Percentiles rank a stretch among this genome's conserved stretches.
Conservation (phyloP, 1,139 yeast genomes). For the Pichia terricola region DNA sequence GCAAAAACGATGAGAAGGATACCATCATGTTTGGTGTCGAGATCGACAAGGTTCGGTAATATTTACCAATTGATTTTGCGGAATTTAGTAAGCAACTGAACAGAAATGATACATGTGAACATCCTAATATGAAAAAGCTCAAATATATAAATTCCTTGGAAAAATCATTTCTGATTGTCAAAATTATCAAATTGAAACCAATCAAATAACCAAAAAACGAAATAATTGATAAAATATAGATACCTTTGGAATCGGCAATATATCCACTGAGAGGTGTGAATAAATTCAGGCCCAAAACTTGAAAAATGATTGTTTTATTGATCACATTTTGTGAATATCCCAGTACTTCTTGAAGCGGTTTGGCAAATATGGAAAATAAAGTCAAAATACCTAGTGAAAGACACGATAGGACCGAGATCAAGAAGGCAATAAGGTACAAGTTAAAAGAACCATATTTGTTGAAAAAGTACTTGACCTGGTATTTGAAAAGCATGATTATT, state of each 20-base stretch:
- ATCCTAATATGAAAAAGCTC: slow-evolving; percentile 24
- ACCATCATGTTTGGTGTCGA: slow-evolving; percentile 26
- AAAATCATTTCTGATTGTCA: slow-evolving; percentile 9
- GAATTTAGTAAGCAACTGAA: slow-evolving; percentile 25
- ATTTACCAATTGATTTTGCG: slow-evolving; percentile 24
- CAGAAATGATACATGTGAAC: slow-evolving; percentile 23
- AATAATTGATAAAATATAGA: slow-evolving; percentile 22
- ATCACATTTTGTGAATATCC: slow-evolving; percentile 21
- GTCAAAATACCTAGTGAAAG: slow-evolving; percentile 23
- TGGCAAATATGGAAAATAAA: slow-evolving; percentile 24
- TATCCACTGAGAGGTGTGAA: slow-evolving; percentile 24
- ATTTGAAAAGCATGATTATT: not conserved
- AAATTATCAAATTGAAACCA: slow-evolving; percentile 18
- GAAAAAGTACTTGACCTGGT: slow-evolving; percentile 5
- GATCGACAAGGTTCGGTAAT: slow-evolving; percentile 23
- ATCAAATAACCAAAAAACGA: slow-evolving; percentile 20
- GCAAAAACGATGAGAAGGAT: slow-evolving; percentile 24
- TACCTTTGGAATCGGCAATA: slow-evolving; percentile 25
- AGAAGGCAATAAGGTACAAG: slow-evolving; percentile 18
- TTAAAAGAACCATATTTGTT: slow-evolving; percentile 17
- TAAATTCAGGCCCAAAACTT: slow-evolving; percentile 22
- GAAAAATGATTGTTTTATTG: slow-evolving; percentile 24
- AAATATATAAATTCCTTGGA: slow-evolving; percentile 18
- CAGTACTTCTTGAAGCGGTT: slow-evolving; percentile 19
- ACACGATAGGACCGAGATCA: slow-evolving; percentile 21